Evolutionary conservation across 495 filamentous ascomycete genomes (phyloP).

Genomic region (Neurospora sp.): DNA sequence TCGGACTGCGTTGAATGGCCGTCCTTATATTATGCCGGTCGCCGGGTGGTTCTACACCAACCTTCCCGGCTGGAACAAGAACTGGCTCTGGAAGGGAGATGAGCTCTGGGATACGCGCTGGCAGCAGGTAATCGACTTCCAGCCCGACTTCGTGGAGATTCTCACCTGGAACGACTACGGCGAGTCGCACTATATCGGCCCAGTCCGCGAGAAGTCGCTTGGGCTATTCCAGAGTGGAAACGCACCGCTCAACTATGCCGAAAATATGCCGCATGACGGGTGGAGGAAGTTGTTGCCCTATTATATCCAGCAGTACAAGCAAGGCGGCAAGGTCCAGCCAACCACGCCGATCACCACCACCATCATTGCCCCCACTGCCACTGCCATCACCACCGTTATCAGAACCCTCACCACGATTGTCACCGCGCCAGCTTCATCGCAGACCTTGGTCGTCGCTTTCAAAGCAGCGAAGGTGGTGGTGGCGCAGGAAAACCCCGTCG

Average conservation of each 20-base stretch:
- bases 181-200: conserved; percentile 49
- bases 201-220: conserved; percentile 20
- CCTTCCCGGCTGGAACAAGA: conserved; percentile 43
- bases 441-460: not conserved
- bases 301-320: conserved; percentile 16
- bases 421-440: not conserved
- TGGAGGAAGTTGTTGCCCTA: conserved; percentile 17
- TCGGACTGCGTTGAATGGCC: conserved; percentile 31
- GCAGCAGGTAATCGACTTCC: conserved; percentile 39
- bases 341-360: not conserved
- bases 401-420: not conserved
- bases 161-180: conserved; percentile 65
- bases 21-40: conserved; percentile 47
- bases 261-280: conserved; percentile 11
- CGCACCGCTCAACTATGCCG: conserved; percentile 14
- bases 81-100: conserved; percentile 51
- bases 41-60: conserved; percentile 60
- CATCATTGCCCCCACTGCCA: not conserved
- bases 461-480: not conserved
- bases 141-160: conserved; percentile 50
- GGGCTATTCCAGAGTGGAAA: conserved; percentile 5
- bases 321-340: not conserved
- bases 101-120: conserved; percentile 51
- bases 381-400: not conserved
- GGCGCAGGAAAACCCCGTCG: not conserved